Evolutionary conservation across 2,329 filamentous ascomycete genomes (phyloP).

Genomic region (Trichoderma cornu-damae): DNA sequence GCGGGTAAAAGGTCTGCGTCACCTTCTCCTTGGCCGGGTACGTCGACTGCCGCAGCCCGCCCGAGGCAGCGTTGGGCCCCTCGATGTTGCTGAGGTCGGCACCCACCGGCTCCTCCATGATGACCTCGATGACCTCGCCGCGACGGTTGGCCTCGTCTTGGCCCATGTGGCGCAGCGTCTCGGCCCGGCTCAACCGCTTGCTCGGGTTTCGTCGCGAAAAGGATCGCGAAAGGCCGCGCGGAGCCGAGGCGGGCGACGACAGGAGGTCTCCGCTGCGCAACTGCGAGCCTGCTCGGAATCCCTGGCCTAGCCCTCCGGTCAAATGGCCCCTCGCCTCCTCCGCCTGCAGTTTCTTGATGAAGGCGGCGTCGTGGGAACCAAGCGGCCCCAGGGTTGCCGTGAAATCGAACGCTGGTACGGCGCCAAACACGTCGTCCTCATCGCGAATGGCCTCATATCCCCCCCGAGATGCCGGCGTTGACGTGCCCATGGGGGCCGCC

Average conservation of each 20-base stretch:
- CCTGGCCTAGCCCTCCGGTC: conserved; percentile 54
- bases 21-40: conserved; percentile 34
- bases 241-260: conserved; percentile 31
- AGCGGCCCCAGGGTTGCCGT: conserved; percentile 43
- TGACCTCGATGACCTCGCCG: conserved; percentile 56
- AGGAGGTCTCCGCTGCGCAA: conserved; percentile 50
- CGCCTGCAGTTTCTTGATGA: conserved; percentile 42
- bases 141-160: conserved; percentile 56
- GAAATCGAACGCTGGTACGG: conserved; percentile 40
- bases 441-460: conserved; percentile 31
- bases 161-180: conserved; percentile 46
- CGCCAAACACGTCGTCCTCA: conserved; percentile 26
- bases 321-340: conserved; percentile 52
- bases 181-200: conserved; percentile 28
- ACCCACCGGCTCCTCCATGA: conserved; percentile 40
- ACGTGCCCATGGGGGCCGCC: conserved; percentile 37
- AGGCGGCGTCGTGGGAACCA: conserved; percentile 41
- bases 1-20: conserved; percentile 54
- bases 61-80: conserved; percentile 35
- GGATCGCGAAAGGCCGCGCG: conserved; percentile 37
- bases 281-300: conserved; percentile 44
- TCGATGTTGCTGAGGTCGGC: conserved; percentile 50
- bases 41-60: conserved; percentile 35
- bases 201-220: conserved; percentile 36
- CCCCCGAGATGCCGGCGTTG: conserved; percentile 23